These are phyloP conservation scores for Monosporozyma solicola DNA, from an alignment of 805 yeast species.

Conservation along the genomic window DNA sequence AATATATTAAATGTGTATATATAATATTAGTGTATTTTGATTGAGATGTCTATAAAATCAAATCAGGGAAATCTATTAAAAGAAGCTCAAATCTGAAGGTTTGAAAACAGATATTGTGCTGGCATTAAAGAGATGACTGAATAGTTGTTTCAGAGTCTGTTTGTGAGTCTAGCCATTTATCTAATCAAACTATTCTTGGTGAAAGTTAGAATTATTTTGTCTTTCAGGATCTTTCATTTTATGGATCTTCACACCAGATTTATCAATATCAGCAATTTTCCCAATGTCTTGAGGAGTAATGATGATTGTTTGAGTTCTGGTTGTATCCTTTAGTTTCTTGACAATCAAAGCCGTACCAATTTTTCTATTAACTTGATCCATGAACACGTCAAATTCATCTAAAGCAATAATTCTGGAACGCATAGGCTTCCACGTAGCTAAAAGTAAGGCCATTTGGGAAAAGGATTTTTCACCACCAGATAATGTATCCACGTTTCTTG, in stretches of 20 bases:
- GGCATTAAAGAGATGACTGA: not conserved
- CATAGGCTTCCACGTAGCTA: constrained; percentile 93
- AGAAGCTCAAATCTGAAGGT: not conserved
- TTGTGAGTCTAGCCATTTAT: not conserved
- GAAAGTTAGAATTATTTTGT: constrained; percentile 21
- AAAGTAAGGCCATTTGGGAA: constrained; percentile 77
- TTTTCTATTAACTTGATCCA: constrained; percentile 88
- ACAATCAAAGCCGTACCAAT: constrained; percentile 69
- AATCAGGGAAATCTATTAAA: not conserved
- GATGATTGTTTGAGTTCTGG: constrained; percentile 76
- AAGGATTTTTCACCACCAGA: constrained; percentile 97
- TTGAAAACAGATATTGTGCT: too few species aligned
- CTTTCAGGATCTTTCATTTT: constrained; percentile 41
- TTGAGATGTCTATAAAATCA: not conserved
- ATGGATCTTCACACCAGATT: constrained; percentile 53
- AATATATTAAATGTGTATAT: not conserved
- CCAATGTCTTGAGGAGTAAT: constrained; percentile 91
- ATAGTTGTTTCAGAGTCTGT: not conserved
- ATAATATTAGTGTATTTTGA: not conserved
- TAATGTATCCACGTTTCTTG: constrained; percentile 68
- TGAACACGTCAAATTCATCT: constrained; percentile 95
- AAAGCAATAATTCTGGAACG: constrained; percentile 77
- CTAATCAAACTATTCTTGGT: not conserved
- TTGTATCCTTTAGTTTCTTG: constrained; percentile 48
- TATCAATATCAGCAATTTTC: constrained; percentile 51